Evolutionary conservation across 2,329 filamentous ascomycete species (phyloP).

Genomic region (Beauveria sp.): DNA sequence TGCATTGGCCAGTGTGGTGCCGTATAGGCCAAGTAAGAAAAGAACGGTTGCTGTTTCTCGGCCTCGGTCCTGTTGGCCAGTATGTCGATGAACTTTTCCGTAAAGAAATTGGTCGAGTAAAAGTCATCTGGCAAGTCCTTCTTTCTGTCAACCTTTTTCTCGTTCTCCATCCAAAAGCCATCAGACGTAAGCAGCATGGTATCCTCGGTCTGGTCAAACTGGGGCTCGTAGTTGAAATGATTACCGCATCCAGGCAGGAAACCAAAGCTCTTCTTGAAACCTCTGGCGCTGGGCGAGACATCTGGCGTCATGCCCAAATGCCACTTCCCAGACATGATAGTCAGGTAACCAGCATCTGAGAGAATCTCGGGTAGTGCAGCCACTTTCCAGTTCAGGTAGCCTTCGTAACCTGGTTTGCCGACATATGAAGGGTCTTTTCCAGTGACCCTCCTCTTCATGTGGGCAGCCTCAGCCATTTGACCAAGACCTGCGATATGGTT

Average conservation of each 20-base stretch:
- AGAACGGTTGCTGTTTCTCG: slow-evolving; percentile 36
- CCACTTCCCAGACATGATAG: slow-evolving; percentile 57
- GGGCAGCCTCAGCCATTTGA: slow-evolving; percentile 16
- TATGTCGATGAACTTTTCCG: slow-evolving; percentile 41
- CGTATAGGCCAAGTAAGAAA: slow-evolving; percentile 50
- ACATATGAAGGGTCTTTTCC: slow-evolving; percentile 32
- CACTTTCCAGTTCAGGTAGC: slow-evolving; percentile 53
- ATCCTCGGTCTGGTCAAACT: slow-evolving; percentile 20
- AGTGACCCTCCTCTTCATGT: slow-evolving; percentile 3
- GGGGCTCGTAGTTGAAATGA: slow-evolving; percentile 41
- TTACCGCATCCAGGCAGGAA: slow-evolving; percentile 53
- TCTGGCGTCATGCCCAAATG: slow-evolving; percentile 53
- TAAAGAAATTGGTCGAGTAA: slow-evolving; percentile 47
- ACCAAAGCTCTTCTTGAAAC: slow-evolving; percentile 52
- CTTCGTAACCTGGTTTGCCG: slow-evolving; percentile 54
- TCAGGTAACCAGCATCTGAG: slow-evolving; percentile 50
- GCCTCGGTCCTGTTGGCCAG: slow-evolving; percentile 12
- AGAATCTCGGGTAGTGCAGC: slow-evolving; percentile 51
- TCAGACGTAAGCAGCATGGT: slow-evolving; percentile 26
- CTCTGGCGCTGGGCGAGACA: slow-evolving; percentile 44
- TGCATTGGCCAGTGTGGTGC: slow-evolving; percentile 45
- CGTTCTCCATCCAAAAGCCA: slow-evolving; percentile 18
- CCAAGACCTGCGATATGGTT: slow-evolving; percentile 52
- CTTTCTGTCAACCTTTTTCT: background rate
- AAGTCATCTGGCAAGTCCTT: slow-evolving; percentile 37